Evolutionary conservation across 2,329 filamentous ascomycete genomes (phyloP), one percentile per base, ranked within the genome.

Genomic region (Fusarium subtropicale): DNA sequence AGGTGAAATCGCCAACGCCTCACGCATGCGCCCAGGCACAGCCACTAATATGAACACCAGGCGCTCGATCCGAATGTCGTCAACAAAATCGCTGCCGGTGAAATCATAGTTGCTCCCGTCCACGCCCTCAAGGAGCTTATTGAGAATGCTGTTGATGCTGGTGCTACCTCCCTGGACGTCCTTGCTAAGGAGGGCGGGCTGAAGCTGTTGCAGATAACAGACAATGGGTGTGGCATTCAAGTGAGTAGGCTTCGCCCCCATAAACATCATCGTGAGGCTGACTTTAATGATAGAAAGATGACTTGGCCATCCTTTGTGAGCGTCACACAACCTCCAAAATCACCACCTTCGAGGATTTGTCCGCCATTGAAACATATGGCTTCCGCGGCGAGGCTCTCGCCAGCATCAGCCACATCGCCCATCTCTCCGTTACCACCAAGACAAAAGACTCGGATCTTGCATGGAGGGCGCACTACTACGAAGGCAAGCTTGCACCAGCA

Each of bases 391-490:
- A 99, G 80, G 96, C 96, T 5, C 82, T 99, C 56, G 96, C 96
- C 16, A 98, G 96, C 80, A 99, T 99, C 78, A 98, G 95, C 76
- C 96, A 99, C 78, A 97, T 99, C 74, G 95, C 97, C 34, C 97
- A 99, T 82, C 85, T 99, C 24, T 93, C 91, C 6, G 93, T 99
- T 44, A 98, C 95, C 2, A 99, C 97, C 10, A 97, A 94, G 78
- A 98, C 94, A 2, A 91, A 92, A 61, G 90, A 93, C 44, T 97
- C 94, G 0, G 90, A 89, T 71, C 92, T 93, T 79, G 96, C 96
- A 18, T 99, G 92, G 92, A 90, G 92, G 77, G 94, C 94, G 24
- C 89, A 92, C 71, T 99, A 97, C 77, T 88, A 92, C 22, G 90
- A 92, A 76, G 95, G 96, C 16, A 92, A 90, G 71, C 85, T 98